Evolutionary conservation across 2,329 filamentous ascomycete genomes (phyloP).

Genomic region (Fusarium austroafricanum): DNA sequence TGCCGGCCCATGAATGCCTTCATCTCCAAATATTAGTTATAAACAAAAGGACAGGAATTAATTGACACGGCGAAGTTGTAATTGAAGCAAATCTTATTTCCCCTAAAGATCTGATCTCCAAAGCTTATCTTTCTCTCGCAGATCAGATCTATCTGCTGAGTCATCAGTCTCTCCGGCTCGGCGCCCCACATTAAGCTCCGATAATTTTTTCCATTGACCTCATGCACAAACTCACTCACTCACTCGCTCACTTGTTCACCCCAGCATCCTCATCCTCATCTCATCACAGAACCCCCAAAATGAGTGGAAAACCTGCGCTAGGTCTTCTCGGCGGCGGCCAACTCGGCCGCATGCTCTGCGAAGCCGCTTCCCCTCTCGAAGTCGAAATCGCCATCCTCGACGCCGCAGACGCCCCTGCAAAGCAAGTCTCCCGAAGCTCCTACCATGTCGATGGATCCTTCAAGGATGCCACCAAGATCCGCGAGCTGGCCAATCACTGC

Average conservation of each 20-base stretch:
- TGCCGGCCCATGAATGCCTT: not conserved
- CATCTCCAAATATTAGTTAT: rapidly evolving
- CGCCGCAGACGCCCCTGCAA: constrained; percentile 79
- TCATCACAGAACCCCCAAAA: no score
- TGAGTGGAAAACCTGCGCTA: constrained; percentile 46
- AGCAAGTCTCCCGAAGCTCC: constrained; percentile 82
- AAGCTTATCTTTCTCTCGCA: not conserved
- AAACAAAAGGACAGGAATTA: rapidly evolving
- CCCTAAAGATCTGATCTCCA: not conserved
- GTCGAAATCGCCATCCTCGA: constrained; percentile 85
- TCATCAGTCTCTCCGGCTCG: not conserved
- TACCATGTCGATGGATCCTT: constrained; percentile 88
- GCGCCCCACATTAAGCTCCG: constrained; percentile 17
- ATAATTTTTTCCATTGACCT: constrained; percentile 27
- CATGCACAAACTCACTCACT: constrained; percentile 18
- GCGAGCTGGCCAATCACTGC: constrained; percentile 78
- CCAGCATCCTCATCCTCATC: no score
- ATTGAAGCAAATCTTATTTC: no score
- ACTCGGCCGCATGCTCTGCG: constrained; percentile 92
- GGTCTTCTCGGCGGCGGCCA: constrained; percentile 73
- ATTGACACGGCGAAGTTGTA: no score
- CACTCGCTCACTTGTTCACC: no score
- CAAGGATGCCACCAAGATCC: constrained; percentile 83
- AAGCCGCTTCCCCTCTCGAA: constrained; percentile 81
- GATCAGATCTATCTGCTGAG: not conserved